Evolutionary conservation across 371 early-diverging fungal species (phyloP).

Genomic region (Rhizopus stolonifer): DNA sequence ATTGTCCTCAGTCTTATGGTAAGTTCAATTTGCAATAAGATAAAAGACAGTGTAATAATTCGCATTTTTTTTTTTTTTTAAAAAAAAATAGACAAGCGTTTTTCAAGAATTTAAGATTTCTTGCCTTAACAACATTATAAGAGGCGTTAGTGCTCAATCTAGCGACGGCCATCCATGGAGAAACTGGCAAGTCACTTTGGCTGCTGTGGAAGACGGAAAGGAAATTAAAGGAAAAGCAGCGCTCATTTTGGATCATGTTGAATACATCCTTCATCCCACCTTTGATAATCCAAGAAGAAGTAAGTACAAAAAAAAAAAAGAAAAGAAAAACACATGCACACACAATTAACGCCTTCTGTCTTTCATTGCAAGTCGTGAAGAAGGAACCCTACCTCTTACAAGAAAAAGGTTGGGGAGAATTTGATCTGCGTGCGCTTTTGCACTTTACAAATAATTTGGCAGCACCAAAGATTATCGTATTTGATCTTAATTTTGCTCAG

Average conservation of each 20-base stretch:
- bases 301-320: conserved; percentile 22
- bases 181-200: conserved; percentile 57
- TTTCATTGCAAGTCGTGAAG: conserved; percentile 44
- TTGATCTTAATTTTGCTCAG: conserved; percentile 65
- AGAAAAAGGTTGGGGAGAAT: conserved; percentile 77
- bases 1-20: too few species aligned
- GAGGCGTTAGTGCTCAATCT: conserved; percentile 24
- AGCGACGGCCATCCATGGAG: conserved; percentile 55
- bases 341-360: not conserved
- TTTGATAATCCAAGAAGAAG: conserved; percentile 66
- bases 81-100: conserved; percentile 14
- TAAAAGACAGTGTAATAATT: too few species aligned
- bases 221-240: conserved; percentile 50
- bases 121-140: conserved; percentile 38
- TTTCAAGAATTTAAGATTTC: conserved; percentile 39
- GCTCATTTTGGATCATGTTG: conserved; percentile 64
- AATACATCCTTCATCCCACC: conserved; percentile 72
- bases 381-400: conserved; percentile 62
- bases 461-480: conserved; percentile 49
- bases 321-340: not conserved
- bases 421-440: conserved; percentile 63
- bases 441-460: conserved; percentile 54
- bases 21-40: too few species aligned
- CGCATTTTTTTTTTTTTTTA: too few species aligned
- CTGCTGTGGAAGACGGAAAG: conserved; percentile 46